Percentiles rank a stretch among this genome's conserved stretches.
Conservation (phyloP, 257 asterid species). For the Dorcoceras hygrometricum region DNA sequence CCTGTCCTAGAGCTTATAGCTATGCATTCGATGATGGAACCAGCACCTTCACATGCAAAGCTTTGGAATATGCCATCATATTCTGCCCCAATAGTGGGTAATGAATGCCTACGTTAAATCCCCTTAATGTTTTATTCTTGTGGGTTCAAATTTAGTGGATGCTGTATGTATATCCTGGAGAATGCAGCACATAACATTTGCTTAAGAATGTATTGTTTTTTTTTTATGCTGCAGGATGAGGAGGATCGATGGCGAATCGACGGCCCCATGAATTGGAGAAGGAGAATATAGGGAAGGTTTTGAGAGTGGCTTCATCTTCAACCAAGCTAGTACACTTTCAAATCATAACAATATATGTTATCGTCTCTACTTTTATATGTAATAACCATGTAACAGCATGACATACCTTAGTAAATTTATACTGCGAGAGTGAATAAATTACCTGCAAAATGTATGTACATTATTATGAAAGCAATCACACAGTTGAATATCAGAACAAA, state of each 20-base stretch:
- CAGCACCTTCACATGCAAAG: slow-evolving; percentile 63
- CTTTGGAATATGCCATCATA: slow-evolving; percentile 35
- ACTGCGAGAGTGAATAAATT: too few species aligned
- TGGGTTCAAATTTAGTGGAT: background rate
- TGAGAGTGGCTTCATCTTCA: slow-evolving; percentile 33
- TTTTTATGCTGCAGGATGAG: slow-evolving; percentile 32
- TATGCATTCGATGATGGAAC: slow-evolving; percentile 57
- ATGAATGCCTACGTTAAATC: background rate
- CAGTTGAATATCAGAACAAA: too few species aligned
- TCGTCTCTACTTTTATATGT: slow-evolving; percentile 24
- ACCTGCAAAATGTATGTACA: too few species aligned
- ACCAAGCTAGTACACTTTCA: slow-evolving; percentile 31
- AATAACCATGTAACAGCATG: slow-evolving; percentile 17
- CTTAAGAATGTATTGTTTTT: slow-evolving; percentile 31
- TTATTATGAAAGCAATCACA: too few species aligned
- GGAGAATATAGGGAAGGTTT: slow-evolving; percentile 28
- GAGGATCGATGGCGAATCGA: slow-evolving; percentile 30
- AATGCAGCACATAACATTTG: background rate
- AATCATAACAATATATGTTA: slow-evolving; percentile 19
- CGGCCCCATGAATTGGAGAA: slow-evolving; percentile 39
- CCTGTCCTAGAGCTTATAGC: slow-evolving; percentile 65
- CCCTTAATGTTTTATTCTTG: background rate
- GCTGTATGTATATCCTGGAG: background rate
- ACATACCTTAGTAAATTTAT: background rate
- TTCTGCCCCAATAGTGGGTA: slow-evolving; percentile 41